Evolutionary conservation across 2,329 filamentous ascomycete species (phyloP).

Genomic region (Arthrinium puccinioides): DNA sequence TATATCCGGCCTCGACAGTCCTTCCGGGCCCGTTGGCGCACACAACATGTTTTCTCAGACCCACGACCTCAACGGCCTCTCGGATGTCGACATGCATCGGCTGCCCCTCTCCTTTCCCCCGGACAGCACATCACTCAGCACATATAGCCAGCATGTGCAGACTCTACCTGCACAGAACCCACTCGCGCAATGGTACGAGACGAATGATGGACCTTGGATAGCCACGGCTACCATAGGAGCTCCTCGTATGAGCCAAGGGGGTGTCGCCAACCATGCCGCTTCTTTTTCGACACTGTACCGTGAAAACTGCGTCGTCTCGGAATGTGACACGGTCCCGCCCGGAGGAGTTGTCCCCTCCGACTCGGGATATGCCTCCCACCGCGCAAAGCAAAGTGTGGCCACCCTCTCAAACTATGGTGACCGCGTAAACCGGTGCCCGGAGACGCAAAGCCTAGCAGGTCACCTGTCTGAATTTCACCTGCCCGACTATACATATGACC

Average conservation of each 20-base stretch:
- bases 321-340: slow-evolving; percentile 29
- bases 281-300: slow-evolving; percentile 25
- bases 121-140: background rate
- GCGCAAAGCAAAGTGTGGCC: slow-evolving; percentile 32
- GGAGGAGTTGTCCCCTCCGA: slow-evolving; percentile 28
- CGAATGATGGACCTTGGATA: slow-evolving; percentile 36
- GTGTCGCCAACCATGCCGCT: slow-evolving; percentile 12
- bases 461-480: slow-evolving; percentile 23
- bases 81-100: slow-evolving; percentile 7
- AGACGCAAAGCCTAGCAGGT: slow-evolving; percentile 30
- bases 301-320: slow-evolving; percentile 26
- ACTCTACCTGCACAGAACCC: slow-evolving; percentile 8
- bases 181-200: slow-evolving; percentile 27
- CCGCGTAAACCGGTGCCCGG: slow-evolving; percentile 25
- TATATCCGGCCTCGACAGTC: slow-evolving; percentile 12
- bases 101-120: slow-evolving; percentile 3
- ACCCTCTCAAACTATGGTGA: slow-evolving; percentile 38
- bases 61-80: slow-evolving; percentile 10
- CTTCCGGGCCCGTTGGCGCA: slow-evolving; percentile 12
- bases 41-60: slow-evolving; percentile 8
- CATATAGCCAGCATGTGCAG: background rate
- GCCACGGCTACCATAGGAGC: slow-evolving; percentile 24
- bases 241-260: slow-evolving; percentile 20
- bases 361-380: slow-evolving; percentile 39
- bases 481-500: background rate